Percentiles rank a stretch among this genome's conserved stretches.
These are phyloP conservation scores for Eremomyces bilateralis DNA, from an alignment of 495 filamentous ascomycete species.

Conservation along the genomic window DNA sequence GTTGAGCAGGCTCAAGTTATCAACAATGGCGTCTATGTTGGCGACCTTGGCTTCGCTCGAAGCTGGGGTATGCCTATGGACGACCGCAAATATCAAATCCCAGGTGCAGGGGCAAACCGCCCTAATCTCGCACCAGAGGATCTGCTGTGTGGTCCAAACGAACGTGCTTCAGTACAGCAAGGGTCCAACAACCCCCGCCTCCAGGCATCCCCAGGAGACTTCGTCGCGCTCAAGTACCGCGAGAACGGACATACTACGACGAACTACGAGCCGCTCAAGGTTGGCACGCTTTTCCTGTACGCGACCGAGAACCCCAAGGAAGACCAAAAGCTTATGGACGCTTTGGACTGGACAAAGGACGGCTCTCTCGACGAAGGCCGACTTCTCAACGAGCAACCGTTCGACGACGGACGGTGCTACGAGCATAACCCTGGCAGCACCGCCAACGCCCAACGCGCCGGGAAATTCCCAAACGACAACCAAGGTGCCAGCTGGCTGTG, in stretches of 20 bases:
- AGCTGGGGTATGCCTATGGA: constrained; percentile 29
- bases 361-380: constrained; percentile 62
- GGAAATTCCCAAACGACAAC: constrained; percentile 23
- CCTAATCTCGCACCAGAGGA: constrained; percentile 21
- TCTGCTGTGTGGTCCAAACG: constrained; percentile 31
- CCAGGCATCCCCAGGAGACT: constrained; percentile 40
- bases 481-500: constrained; percentile 27
- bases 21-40: constrained; percentile 50
- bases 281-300: constrained; percentile 62
- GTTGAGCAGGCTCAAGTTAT: constrained; percentile 50
- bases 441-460: constrained; percentile 27
- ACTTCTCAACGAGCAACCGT: constrained; percentile 51
- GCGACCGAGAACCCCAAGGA: constrained; percentile 45
- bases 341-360: constrained; percentile 57
- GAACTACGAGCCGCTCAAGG: constrained; percentile 38
- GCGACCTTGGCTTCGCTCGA: constrained; percentile 43
- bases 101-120: constrained; percentile 26
- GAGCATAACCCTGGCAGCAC: constrained; percentile 39
- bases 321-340: constrained; percentile 40
- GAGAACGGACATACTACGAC: constrained; percentile 81
- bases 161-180: constrained; percentile 26
- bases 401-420: constrained; percentile 70
- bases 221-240: constrained; percentile 49
- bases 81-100: constrained; percentile 28
- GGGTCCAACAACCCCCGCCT: constrained; percentile 39